phyloP scores from a whole-genome alignment of 2,329 filamentous ascomycete genomes.

The Ceratocystis diversiconidia region DNA sequence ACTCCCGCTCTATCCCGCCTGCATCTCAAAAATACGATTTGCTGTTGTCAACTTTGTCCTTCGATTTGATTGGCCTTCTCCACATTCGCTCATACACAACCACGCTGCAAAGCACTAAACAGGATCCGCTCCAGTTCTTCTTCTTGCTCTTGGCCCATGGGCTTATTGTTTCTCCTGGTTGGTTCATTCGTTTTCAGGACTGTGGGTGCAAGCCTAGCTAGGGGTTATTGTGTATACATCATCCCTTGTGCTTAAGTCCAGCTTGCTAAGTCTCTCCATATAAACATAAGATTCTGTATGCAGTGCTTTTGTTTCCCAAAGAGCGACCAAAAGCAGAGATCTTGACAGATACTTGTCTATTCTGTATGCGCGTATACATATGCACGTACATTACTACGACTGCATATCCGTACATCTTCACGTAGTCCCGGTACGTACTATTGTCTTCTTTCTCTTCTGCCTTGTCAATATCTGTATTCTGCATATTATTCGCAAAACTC shows the following conservation, averaged over 20 bases:
- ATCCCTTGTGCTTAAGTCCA: not conserved
- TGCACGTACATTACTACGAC: not conserved
- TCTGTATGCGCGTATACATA: not conserved
- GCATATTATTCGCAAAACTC: not conserved
- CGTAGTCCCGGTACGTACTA: not conserved
- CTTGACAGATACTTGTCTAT: not conserved
- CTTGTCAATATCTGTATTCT: not conserved
- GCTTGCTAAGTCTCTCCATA: not conserved
- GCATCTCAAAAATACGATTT: not conserved
- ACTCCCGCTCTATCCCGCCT: not conserved
- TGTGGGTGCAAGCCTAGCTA: not conserved
- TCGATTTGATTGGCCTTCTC: not conserved
- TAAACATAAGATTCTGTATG: not conserved
- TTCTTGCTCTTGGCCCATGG: not conserved
- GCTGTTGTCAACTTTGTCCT: not conserved
- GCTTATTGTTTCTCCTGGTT: constrained; percentile 3
- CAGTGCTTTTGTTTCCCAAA: not conserved
- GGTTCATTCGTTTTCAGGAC: not conserved
- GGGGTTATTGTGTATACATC: not conserved
- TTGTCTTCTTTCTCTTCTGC: not conserved
- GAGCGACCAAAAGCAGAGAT: not conserved
- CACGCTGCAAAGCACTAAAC: not conserved
- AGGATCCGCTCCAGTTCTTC: not conserved
- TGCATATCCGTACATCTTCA: not conserved
- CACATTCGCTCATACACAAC: not conserved